Evolutionary conservation across 2,329 filamentous ascomycete genomes (phyloP), one percentile per base, ranked within the genome.

Genomic region (Macrophomina tecta): DNA sequence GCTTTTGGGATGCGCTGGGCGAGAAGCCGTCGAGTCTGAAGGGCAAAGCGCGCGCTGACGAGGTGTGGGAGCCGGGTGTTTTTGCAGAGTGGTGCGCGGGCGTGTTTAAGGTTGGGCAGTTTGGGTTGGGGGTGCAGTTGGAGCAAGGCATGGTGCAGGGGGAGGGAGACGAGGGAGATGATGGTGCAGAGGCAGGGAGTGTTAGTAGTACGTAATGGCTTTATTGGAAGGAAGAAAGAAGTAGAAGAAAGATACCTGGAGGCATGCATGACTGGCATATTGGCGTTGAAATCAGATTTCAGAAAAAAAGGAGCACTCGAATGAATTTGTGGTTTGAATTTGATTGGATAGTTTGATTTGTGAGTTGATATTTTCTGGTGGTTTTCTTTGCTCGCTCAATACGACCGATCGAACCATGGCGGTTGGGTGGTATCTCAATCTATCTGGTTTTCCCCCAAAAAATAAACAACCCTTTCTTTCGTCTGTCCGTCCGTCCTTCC

Each of bases 31-130:
- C 42, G 42, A 14, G 18, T 4, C 32, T 48, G 5, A 88, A 88
- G 73, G 85, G 85, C n/a, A 89, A 88, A 71, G 85, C 83, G 0
- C 79, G 85, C 46, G 87, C 88, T 71, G 85, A 88, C 72, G 86
- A 85, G 45, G 82, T 89, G 5, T 90, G 87, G 88, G 87, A 90
- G 73, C 82, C 86, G 6, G 86, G 89, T 69, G 85, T 85, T 5
- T 91, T 91, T 76, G 82, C 80, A 1, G 87, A 89, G 71, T 89
- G 87, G 83, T 86, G 85, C 69, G 84, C 84, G 66, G 80, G 81
- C 45, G 80, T 88, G 2, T 91, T 91, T 75, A 81, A 81, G 58
- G 85, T 88, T 16, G 84, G 85, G 0, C 79, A 74, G 58, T 68
- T 81, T 64, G 77, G 79, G 1, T 69, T 78, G 48, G 75, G 74